phyloP scores from a whole-genome alignment of 2,329 filamentous ascomycete species.

The Aschersonia sp. region DNA sequence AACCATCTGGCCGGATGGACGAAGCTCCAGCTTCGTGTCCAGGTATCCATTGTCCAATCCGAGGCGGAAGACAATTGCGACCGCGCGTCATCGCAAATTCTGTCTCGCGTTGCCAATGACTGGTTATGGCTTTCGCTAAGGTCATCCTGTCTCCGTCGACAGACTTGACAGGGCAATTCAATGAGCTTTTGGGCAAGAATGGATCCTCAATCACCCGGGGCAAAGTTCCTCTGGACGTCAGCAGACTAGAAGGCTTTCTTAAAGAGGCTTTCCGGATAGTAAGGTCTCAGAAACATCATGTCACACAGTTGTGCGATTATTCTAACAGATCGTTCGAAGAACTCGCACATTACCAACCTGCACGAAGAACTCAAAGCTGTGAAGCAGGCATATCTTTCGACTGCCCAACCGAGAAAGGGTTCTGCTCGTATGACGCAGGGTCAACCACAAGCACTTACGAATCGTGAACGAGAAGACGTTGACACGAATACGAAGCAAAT shows the following conservation, averaged over 20 bases:
- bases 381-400: conserved; percentile 83
- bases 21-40: too few relatives aligned
- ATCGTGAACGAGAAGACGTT: conserved; percentile 71
- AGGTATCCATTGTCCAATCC: too few relatives aligned
- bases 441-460: conserved; percentile 48
- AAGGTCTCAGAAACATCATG: conserved; percentile 15
- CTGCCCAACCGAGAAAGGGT: conserved; percentile 47
- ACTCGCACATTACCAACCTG: conserved; percentile 70
- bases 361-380: conserved; percentile 69
- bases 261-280: conserved; percentile 93
- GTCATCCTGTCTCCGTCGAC: conserved; percentile 16
- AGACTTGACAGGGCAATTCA: conserved; percentile 57
- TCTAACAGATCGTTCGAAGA: conserved; percentile 32
- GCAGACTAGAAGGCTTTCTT: conserved; percentile 68
- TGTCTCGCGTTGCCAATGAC: background rate
- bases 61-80: too few relatives aligned
- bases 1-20: too few relatives aligned
- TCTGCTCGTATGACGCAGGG: conserved; percentile 32
- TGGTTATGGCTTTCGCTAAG: conserved; percentile 3
- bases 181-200: conserved; percentile 45
- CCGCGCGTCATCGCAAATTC: background rate
- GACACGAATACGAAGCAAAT: conserved; percentile 78
- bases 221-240: conserved; percentile 19
- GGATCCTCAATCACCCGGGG: conserved; percentile 35
- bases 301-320: background rate